A percentile compares a stretch with the other conserved stretches of the same genome.
phyloP scores from a whole-genome alignment of 2,329 filamentous ascomycete species.

The Rhytidhysteron rufulum region DNA sequence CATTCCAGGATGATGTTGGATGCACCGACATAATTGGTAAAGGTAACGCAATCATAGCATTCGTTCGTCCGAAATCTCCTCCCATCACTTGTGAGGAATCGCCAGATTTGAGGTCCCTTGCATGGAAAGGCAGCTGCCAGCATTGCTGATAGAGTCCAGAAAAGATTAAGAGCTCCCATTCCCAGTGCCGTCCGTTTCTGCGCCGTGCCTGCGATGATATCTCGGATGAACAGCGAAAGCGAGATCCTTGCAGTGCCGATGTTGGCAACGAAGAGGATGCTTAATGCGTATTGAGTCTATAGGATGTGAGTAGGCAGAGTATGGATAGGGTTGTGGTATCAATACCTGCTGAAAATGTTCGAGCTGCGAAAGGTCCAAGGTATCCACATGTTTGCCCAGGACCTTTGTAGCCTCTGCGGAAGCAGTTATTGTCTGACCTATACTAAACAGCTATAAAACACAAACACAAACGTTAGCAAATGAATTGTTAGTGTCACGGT shows the following conservation, averaged over 20 bases:
- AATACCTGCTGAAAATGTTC: conserved; percentile 20
- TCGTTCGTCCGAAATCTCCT: no score
- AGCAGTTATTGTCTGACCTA: conserved; percentile 23
- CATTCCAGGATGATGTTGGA: conserved; percentile 24
- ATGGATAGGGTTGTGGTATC: not conserved
- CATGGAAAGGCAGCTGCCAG: conserved; percentile 24
- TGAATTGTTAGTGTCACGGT: no score
- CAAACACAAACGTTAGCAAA: not conserved
- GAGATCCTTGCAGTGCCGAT: conserved; percentile 26
- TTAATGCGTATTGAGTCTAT: conserved; percentile 21
- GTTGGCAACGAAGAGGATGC: conserved; percentile 26
- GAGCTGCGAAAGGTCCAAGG: conserved; percentile 8
- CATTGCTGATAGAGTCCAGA: conserved; percentile 22
- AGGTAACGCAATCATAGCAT: conserved; percentile 18
- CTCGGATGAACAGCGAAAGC: conserved; percentile 19
- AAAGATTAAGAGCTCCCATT: conserved; percentile 16
- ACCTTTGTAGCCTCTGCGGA: conserved; percentile 20
- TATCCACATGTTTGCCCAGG: conserved; percentile 12
- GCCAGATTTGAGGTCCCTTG: conserved; percentile 19
- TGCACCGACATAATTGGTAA: conserved; percentile 25
- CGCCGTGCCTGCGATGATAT: conserved; percentile 17
- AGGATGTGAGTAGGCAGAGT: conserved; percentile 3
- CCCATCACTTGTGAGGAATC: no score
- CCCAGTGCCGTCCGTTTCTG: conserved; percentile 14
- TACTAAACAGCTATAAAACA: conserved; percentile 20